Base-by-base conservation (phyloP, 2,329 filamentous ascomycete genomes). In the Didymella sp. region DNA sequence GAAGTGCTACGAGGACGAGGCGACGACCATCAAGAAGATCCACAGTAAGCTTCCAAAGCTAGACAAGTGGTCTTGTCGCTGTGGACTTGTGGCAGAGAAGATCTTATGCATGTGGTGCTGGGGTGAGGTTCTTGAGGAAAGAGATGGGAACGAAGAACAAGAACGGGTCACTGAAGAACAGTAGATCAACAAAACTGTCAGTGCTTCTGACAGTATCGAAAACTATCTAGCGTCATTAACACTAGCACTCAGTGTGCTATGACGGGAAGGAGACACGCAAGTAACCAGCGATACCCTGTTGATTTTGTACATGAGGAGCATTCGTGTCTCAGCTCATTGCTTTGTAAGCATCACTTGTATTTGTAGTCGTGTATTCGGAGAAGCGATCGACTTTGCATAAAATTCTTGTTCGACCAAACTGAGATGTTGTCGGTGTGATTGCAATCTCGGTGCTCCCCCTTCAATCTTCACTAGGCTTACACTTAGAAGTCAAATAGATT, bases 1-100 rank as follows among this genome's bases (percentile, higher is more conserved):
- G 6, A 52, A 51, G 11, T 66, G 63, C 51, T 66, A 53, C 25
- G 25, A 51, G 6, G 25, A 3, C 5, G 62, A 65, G 28, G 47
- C 55, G 11, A 25, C 48, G 2, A 35, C 7, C 3, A 48, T 57
- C 24, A 21, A 41, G 9, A 19, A 4, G n/a, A 40, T 57, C 3
- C 6, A 46, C 2, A 31, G 11, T 5, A 4, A 13, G 12, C 28
- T 35, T 4, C 28, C 31, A 3, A 15, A 4, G 2, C 17, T 45
- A 17, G 44, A 44, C 1, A 24, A 6, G 5, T 11, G 19, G 24
- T 17, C 30, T 5, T 58, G 55, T 30, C 49, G 38, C 19, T 60
- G 58, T 33, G 45, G 38, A 2, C 7, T 4, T n/a, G 17, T 19
- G 13, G 25, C 31, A 5, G 22, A 24, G 7, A 44, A 17, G 5